Evolutionary conservation across 805 yeast species (phyloP), one percentile per base, ranked within the genome.

Genomic region (Ogataea henricii): DNA sequence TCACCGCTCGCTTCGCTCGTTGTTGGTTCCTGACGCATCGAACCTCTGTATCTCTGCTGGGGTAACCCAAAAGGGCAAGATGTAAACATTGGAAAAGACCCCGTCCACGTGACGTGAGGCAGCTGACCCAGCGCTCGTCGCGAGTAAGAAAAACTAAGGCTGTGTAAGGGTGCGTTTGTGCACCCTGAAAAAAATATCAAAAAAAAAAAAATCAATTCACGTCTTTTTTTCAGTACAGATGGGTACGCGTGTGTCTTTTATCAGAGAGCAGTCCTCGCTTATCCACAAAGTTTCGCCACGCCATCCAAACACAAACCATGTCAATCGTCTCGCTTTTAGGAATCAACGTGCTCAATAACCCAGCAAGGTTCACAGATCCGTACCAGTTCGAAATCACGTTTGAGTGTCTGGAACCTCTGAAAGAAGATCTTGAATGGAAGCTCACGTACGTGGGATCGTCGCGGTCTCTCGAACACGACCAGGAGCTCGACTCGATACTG

Each of bases 381-480:
- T 94, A 94, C 58, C 95, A 94, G 65, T 91, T 94, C 64, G 98
- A 94, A 67, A 94, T 94, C 68, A 94, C 99, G 0, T 94, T 94
- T 63, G 99, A 94, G 68, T 94, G 99, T 67, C 72, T 92, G 40
- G 99, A 94, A 67, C 90, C 96, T 1, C 73, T 94, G 56, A 88
- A 82, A 59, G 90, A 87, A 60, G 99, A 94, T 66, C 74, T 94
- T 48, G 99, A 94, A 67, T 94, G 99, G 99, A 94, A 94, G 66
- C 73, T 94, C 48, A 92, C 97, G 1, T 94, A 94, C 58, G 99
- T 94, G 34, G 99, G 99, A 1, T 88, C 96, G 4, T 91, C 97
- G 1, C 79, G 96, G 40, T 89, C 97, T 32, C 67, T 89, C 43
- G 97, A 94, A 54, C 97, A 94, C 59, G 99, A 94, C 66, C 99